Conservation (phyloP, 768 basidiomycete species). For the Clathrus columnatus region DNA sequence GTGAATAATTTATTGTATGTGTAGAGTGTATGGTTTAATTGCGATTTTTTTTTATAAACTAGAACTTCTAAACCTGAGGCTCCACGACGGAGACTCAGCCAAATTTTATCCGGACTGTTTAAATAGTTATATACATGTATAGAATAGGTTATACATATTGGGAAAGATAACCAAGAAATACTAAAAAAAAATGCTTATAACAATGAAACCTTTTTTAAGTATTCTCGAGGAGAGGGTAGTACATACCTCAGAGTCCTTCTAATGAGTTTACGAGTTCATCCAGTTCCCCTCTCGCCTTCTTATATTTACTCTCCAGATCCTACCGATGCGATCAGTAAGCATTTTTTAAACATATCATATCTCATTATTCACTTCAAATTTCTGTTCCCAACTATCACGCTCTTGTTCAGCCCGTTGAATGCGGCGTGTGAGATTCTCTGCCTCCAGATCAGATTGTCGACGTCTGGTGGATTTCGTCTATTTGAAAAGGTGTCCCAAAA, state of each 20-base stretch:
- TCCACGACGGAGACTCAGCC: background rate
- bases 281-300: constrained; percentile 66
- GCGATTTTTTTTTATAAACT: background rate
- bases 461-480: too few relatives aligned
- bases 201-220: too few relatives aligned
- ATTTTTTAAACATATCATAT: background rate
- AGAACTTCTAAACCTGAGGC: background rate
- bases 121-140: background rate
- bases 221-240: too few relatives aligned
- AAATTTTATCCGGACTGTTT: background rate
- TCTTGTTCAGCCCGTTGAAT: constrained; percentile 81
- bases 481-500: too few relatives aligned
- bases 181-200: too few relatives aligned
- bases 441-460: constrained; percentile 94
- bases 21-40: background rate
- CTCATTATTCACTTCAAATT: constrained; percentile 66
- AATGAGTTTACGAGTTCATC: constrained; percentile 74
- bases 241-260: constrained; percentile 52
- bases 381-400: constrained; percentile 89
- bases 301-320: constrained; percentile 68
- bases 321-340: constrained; percentile 23
- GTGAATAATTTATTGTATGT: background rate
- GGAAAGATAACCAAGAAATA: background rate
- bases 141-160: background rate
- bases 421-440: constrained; percentile 95